Base-by-base conservation (phyloP, 164 flowering plant genomes). In the Vitis cinerea region DNA sequence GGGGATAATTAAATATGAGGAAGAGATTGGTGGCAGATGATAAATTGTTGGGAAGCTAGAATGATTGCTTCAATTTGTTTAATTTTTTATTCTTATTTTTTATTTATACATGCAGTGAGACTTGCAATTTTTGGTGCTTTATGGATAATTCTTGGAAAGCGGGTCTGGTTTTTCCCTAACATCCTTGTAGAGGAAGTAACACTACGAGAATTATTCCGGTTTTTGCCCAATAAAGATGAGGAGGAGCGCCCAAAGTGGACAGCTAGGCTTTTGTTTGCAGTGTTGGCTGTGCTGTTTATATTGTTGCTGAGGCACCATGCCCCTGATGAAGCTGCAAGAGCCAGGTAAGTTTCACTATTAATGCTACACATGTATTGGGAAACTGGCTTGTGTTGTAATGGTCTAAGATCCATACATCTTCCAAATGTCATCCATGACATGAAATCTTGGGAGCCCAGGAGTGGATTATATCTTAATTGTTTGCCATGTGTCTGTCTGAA, bases 141-240 rank as follows among this genome's bases (percentile, higher is more conserved):
- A 19, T 95, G 92, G 85, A 87, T 95, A 60, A 7, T 86, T 68
- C 79, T 92, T 76, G 99, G 99, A 63, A 92, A 89, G 76, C 92
- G 96, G 48, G 84, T 91, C 9, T 93, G 98, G 99, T 79, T 95
- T 76, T 93, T 95, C 84, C 99, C 99, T 16, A 95, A 95, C 74
- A 93, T 95, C 52, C 94, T 94, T 60, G 99, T 97, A 3, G 99
- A 94, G 84, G 99, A 94, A 84, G 97, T 98, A 67, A 94, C 99
- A 68, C 75, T 95, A 51, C 65, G 87, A 44, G 99, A 95, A 72
- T 72, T 95, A 66, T 95, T 95, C 83, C 96, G 85, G 65, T 93
- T 95, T 78, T 93, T 95, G 94, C 99, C 99, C 13, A 83, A 84
- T 77, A 94, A 94, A 82, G 99, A 94, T 74, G 99, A 94, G 79